Conservation (phyloP, 2,329 filamentous ascomycete species). For the Xylariomycetidae sp. region DNA sequence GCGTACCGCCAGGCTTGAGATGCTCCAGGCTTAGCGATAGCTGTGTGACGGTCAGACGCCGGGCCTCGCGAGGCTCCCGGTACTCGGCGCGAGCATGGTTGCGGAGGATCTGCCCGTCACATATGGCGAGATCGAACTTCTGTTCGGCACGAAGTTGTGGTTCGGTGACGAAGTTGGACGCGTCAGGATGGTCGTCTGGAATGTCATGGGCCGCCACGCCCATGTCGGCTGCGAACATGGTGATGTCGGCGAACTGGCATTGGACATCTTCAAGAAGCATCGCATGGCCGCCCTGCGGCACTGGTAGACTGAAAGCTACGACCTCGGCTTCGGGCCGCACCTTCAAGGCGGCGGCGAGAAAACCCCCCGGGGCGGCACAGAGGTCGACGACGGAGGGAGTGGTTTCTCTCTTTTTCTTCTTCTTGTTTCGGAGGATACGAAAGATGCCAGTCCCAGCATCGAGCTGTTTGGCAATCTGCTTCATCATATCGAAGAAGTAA, state of each 20-base stretch:
- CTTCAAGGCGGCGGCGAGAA: constrained; percentile 33
- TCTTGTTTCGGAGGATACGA: constrained; percentile 8
- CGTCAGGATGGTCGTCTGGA: constrained; percentile 29
- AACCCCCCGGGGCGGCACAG: constrained; percentile 54
- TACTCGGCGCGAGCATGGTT: constrained; percentile 14
- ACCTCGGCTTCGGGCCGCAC: constrained; percentile 28
- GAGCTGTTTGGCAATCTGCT: constrained; percentile 36
- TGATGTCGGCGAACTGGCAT: constrained; percentile 40
- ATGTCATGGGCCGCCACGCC: constrained; percentile 27
- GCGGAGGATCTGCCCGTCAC: constrained; percentile 28
- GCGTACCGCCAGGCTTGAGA: constrained; percentile 40
- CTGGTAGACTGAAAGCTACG: constrained; percentile 38
- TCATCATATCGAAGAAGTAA: constrained; percentile 39
- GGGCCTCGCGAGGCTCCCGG: constrained; percentile 13
- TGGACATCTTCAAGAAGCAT: constrained; percentile 21
- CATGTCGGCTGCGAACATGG: constrained; percentile 45
- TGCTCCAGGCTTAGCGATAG: constrained; percentile 28
- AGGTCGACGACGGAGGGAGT: too few relatives aligned
- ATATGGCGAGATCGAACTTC: constrained; percentile 40
- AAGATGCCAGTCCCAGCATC: constrained; percentile 30
- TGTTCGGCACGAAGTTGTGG: constrained; percentile 1
- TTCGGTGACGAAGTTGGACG: constrained; percentile 20
- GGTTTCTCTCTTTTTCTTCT: not conserved
- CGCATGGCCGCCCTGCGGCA: constrained; percentile 34
- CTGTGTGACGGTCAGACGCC: constrained; percentile 15